These are phyloP conservation scores for Podospora tetraspora DNA, from an alignment of 495 filamentous ascomycete genomes.

Conservation along the genomic window DNA sequence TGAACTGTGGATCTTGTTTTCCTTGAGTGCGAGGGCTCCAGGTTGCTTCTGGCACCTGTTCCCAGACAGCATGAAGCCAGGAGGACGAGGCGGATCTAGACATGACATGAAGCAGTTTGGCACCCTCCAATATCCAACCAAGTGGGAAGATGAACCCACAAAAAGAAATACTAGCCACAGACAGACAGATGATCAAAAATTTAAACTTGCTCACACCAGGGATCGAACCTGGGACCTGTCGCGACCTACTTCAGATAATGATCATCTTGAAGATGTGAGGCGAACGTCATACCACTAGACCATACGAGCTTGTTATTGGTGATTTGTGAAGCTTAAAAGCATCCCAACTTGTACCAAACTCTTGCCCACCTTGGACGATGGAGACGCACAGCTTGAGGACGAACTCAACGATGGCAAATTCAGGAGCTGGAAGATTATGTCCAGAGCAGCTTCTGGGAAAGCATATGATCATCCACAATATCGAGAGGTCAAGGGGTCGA, in stretches of 20 bases:
- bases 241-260: not conserved
- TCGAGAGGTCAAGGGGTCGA: too few species aligned
- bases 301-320: slow-evolving; percentile 2
- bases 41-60: not conserved
- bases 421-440: not conserved
- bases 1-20: not conserved
- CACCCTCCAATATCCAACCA: not conserved
- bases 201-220: slow-evolving; percentile 4
- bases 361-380: too few species aligned
- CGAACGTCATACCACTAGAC: slow-evolving; percentile 14
- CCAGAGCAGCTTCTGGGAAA: too few species aligned
- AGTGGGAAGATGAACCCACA: not conserved
- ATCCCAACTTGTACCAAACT: too few species aligned
- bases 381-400: not conserved
- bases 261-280: slow-evolving; percentile 3
- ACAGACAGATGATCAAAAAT: not conserved
- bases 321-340: too few species aligned
- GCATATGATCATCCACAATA: too few species aligned
- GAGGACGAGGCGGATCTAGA: not conserved
- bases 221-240: slow-evolving; percentile 13
- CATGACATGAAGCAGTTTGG: not conserved
- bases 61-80: not conserved
- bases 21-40: not conserved
- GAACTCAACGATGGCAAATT: not conserved
- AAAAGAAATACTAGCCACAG: not conserved